Percentiles rank a stretch among this genome's conserved stretches.
These are phyloP conservation scores for Zea mays DNA, from an alignment of 176 grass and related monocot species.

Conservation along the genomic window Zm-B73-REFERENCE-NAM-5.0 NC_050098.1:184018501-184019000, in stretches of 20 bases:
- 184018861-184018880: constrained; percentile 83
- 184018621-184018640: constrained; percentile 24
- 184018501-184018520: constrained; percentile 80
- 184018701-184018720: constrained; percentile 19
- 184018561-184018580: constrained; percentile 86
- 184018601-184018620: background rate
- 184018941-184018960: background rate
- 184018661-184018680: constrained; percentile 17
- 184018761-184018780: constrained; percentile 62
- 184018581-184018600: constrained; percentile 62
- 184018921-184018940: no score
- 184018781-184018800: constrained; percentile 93
- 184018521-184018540: constrained; percentile 96
- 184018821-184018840: constrained; percentile 88
- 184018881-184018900: constrained; percentile 17
- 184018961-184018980: constrained; percentile 15
- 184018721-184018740: constrained; percentile 24
- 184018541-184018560: constrained; percentile 76
- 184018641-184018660: constrained; percentile 7
- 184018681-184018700: constrained; percentile 4
- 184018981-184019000: background rate
- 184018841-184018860: constrained; percentile 99
- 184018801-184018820: constrained; percentile 94
- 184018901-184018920: constrained; percentile 1
- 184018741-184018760: background rate